phyloP scores from a whole-genome alignment of 2,329 filamentous ascomycete genomes.

The Scopulariopsis brevicaulis region DNA sequence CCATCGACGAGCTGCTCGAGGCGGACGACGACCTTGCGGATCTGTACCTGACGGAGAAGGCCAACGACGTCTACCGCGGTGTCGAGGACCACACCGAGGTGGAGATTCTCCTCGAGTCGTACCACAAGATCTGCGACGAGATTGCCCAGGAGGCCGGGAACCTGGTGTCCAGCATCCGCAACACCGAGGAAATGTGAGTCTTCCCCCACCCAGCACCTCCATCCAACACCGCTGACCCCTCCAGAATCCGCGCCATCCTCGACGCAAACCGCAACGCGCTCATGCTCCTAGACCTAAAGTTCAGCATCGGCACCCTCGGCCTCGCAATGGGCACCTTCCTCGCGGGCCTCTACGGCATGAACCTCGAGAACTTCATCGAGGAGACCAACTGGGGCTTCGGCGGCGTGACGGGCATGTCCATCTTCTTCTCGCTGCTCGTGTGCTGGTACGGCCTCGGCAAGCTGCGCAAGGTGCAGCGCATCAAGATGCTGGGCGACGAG shows the following conservation, averaged over 20 bases:
- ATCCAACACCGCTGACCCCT: neutral
- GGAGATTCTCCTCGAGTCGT: slow-evolving; percentile 92
- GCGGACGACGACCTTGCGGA: slow-evolving; percentile 88
- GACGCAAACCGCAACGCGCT: slow-evolving; percentile 97
- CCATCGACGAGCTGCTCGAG: slow-evolving; percentile 89
- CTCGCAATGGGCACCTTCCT: slow-evolving; percentile 90
- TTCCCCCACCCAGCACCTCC: neutral
- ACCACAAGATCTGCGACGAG: slow-evolving; percentile 95
- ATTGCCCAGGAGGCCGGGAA: slow-evolving; percentile 94
- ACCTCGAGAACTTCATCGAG: slow-evolving; percentile 96
- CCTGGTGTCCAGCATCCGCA: slow-evolving; percentile 85
- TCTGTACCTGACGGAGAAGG: slow-evolving; percentile 94
- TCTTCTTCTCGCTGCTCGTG: slow-evolving; percentile 62
- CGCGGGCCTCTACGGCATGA: slow-evolving; percentile 99
- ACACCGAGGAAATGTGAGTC: slow-evolving; percentile 93
- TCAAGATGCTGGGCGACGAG: slow-evolving; percentile 61
- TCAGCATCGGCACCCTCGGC: slow-evolving; percentile 90
- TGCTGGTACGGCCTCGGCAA: slow-evolving; percentile 76
- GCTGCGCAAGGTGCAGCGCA: slow-evolving; percentile 73
- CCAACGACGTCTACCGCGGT: slow-evolving; percentile 57
- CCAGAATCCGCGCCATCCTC: slow-evolving; percentile 85
- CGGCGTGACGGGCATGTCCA: slow-evolving; percentile 59
- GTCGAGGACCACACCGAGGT: slow-evolving; percentile 92
- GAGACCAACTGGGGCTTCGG: slow-evolving; percentile 81
- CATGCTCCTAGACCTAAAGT: slow-evolving; percentile 94